These are phyloP conservation scores for Raphanus hybrid DNA, from an alignment of 441 rosid genomes.

Conservation along the genomic window DNA sequence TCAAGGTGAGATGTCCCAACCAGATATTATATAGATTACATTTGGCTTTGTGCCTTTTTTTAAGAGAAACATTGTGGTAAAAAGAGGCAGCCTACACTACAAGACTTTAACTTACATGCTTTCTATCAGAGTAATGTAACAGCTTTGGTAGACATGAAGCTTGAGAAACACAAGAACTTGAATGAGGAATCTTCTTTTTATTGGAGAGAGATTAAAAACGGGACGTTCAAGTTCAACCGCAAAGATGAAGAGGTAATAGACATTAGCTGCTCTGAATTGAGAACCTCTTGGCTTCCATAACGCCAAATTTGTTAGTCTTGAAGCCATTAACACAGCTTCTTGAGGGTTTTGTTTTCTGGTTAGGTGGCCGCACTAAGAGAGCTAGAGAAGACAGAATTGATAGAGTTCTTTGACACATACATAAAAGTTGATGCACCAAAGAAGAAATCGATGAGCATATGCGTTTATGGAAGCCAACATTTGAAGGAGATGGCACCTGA, in stretches of 20 bases:
- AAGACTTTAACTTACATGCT: neutral
- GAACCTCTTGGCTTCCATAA: neutral
- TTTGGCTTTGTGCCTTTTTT: neutral
- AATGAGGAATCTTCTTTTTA: conserved; percentile 75
- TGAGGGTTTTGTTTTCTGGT: conserved; percentile 3
- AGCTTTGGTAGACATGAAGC: conserved; percentile 88
- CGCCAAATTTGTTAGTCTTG: neutral
- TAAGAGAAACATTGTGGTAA: neutral
- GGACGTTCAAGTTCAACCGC: conserved; percentile 86
- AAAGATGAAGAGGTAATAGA: conserved; percentile 65
- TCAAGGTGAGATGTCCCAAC: neutral
- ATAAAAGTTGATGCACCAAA: conserved; percentile 67
- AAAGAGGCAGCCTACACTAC: neutral
- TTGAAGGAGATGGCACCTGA: conserved; percentile 52
- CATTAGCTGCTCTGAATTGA: neutral
- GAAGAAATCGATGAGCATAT: conserved; percentile 68
- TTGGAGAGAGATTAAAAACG: conserved; percentile 70
- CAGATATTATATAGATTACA: neutral
- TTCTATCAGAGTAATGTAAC: conserved; percentile 47
- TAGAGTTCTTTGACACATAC: conserved; percentile 69
- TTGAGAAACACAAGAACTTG: conserved; percentile 75
- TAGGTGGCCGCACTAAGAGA: conserved; percentile 74
- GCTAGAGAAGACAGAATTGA: conserved; percentile 64
- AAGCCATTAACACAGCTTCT: neutral
- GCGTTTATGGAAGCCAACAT: conserved; percentile 71